Conservation (phyloP, 805 yeast genomes). For the Isabelozyma heimii region DNA sequence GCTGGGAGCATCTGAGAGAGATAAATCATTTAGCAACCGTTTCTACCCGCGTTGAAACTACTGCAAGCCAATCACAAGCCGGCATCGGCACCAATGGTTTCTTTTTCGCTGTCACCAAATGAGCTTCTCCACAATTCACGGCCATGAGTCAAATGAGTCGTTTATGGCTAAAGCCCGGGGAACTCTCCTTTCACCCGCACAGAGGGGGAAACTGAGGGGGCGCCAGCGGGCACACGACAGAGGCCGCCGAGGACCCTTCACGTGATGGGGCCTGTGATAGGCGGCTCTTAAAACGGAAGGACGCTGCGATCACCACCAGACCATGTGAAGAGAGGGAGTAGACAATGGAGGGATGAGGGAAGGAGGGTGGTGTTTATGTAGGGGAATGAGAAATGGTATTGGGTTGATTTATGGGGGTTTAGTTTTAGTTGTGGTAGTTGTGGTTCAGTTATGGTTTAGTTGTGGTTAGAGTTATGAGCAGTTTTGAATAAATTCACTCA, state of each 20-base stretch:
- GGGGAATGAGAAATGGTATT: no score
- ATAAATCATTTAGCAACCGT: not conserved
- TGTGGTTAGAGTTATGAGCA: no score
- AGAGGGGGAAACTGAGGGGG: not conserved
- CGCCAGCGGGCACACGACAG: not conserved
- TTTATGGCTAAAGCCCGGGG: not conserved
- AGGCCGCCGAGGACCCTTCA: not conserved
- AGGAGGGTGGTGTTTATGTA: no score
- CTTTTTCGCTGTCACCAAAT: not conserved
- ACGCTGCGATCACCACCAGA: not conserved
- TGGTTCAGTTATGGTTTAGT: no score
- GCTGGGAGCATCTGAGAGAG: not conserved
- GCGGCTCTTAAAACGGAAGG: not conserved
- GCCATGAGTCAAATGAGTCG: not conserved
- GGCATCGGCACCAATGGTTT: not conserved
- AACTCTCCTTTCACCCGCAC: not conserved
- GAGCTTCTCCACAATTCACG: not conserved
- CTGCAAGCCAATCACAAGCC: not conserved
- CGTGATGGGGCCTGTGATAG: not conserved
- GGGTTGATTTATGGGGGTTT: no score
- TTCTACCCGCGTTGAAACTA: not conserved
- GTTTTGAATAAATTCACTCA: no score
- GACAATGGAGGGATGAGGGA: no score
- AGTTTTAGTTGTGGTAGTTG: no score
- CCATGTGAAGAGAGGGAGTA: no score